Percentiles rank a stretch among this genome's conserved stretches.
These are phyloP conservation scores for Cymbopogon flexuosus DNA, from an alignment of 202 grass and related monocot species.

Conservation along the genomic window DNA sequence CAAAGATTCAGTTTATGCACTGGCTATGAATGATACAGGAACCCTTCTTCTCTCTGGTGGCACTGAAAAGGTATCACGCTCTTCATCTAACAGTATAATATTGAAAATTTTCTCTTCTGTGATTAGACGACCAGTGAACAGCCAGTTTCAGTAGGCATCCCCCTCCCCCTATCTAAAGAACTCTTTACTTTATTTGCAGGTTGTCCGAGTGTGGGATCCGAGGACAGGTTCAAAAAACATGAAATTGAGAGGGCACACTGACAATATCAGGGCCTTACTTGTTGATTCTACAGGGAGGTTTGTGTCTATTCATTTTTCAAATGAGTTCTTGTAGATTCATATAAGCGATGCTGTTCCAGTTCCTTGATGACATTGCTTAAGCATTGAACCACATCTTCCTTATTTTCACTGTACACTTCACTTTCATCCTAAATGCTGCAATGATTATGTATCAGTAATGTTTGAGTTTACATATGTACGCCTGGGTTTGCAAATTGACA, in stretches of 20 bases:
- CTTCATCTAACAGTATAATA: conserved; percentile 17
- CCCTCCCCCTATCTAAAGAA: background rate
- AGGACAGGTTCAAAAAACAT: conserved; percentile 80
- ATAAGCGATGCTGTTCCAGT: conserved; percentile 5
- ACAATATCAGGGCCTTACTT: conserved; percentile 89
- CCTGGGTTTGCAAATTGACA: no score
- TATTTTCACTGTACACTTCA: background rate
- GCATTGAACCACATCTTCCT: background rate
- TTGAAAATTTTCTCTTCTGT: conserved; percentile 15
- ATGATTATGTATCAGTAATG: no score
- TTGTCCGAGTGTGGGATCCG: conserved; percentile 83
- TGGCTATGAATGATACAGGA: conserved; percentile 91
- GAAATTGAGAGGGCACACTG: conserved; percentile 95
- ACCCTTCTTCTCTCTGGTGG: conserved; percentile 88
- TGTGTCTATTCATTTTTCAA: conserved; percentile 27
- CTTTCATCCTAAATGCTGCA: background rate
- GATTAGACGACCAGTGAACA: background rate
- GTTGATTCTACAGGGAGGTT: conserved; percentile 92
- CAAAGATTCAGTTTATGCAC: conserved; percentile 96
- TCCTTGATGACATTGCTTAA: background rate
- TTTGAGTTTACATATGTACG: no score
- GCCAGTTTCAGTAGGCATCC: background rate
- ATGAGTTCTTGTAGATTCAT: conserved; percentile 22
- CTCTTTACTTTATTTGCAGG: conserved; percentile 46
- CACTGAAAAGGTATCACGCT: conserved; percentile 74